Percentiles rank a stretch among this genome's conserved stretches.
phyloP scores from a whole-genome alignment of 208 protist genomes.

The Acanthamoeba sp. region DNA sequence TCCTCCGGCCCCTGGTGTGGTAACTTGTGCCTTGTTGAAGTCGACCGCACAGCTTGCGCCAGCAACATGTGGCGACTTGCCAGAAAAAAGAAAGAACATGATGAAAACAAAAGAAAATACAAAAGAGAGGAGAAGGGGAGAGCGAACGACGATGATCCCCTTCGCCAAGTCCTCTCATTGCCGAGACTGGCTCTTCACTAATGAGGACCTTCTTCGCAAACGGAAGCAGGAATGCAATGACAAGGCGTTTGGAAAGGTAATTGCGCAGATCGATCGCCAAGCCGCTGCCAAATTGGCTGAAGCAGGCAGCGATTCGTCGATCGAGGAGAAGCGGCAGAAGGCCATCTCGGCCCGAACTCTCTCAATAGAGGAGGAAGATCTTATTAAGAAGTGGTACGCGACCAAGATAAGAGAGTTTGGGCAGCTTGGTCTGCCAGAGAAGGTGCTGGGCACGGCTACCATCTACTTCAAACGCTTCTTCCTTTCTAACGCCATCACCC shows the following conservation, averaged over 20 bases:
- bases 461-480: conserved; percentile 64
- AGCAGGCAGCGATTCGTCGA: background rate
- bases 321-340: conserved; percentile 22
- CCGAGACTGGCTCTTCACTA: conserved; percentile 6
- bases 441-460: conserved; percentile 30
- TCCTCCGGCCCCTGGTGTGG: too few relatives aligned
- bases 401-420: conserved; percentile 32
- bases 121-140: background rate
- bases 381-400: conserved; percentile 1
- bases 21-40: too few relatives aligned
- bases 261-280: background rate
- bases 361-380: conserved; percentile 14
- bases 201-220: background rate
- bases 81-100: too few relatives aligned
- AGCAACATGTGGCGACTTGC: too few relatives aligned
- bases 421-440: conserved; percentile 20
- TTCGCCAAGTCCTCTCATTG: conserved; percentile 12
- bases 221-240: conserved; percentile 33
- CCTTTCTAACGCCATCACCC: conserved; percentile 19
- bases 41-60: too few relatives aligned
- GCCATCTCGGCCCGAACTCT: background rate
- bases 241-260: background rate
- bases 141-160: background rate
- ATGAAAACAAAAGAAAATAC: background rate
- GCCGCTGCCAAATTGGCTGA: conserved; percentile 8